These are phyloP conservation scores for Apiotrichum laibachii DNA, from an alignment of 1,284 basidiomycete genomes.

Conservation along the genomic window DNA sequence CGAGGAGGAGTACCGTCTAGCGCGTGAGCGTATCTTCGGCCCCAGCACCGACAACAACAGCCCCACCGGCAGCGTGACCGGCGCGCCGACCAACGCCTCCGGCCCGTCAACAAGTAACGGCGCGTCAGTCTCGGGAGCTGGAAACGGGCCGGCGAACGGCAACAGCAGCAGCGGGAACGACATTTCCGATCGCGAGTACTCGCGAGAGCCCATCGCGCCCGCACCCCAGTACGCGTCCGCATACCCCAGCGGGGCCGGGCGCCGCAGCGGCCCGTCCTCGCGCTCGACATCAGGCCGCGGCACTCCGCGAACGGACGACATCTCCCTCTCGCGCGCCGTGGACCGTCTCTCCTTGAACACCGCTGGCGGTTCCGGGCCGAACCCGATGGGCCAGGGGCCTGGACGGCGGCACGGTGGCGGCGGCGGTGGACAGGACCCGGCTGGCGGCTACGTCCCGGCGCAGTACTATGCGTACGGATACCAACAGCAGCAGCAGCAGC, in stretches of 20 bases:
- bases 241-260: background rate
- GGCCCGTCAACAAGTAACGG: too few species aligned
- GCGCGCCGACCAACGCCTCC: background rate
- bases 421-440: background rate
- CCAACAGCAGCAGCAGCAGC: background rate
- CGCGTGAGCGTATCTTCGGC: constrained; percentile 26
- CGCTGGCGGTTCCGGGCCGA: too few species aligned
- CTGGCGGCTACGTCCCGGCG: constrained; percentile 1
- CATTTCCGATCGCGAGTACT: too few species aligned
- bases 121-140: background rate
- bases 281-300: constrained; percentile 1
- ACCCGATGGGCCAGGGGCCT: background rate
- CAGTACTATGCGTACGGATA: background rate
- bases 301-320: background rate
- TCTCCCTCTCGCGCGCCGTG: constrained; percentile 13
- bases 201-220: background rate
- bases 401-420: background rate
- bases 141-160: background rate
- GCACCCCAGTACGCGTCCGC: background rate
- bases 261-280: constrained; percentile 2
- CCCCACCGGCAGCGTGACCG: background rate
- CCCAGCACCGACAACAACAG: background rate
- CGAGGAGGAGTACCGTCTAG: constrained; percentile 26
- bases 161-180: too few species aligned
- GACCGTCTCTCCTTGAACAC: constrained; percentile 2